Evolutionary conservation across 75 land plant species (phyloP).

Genomic region (Pseudotsuga menziesii): DNA sequence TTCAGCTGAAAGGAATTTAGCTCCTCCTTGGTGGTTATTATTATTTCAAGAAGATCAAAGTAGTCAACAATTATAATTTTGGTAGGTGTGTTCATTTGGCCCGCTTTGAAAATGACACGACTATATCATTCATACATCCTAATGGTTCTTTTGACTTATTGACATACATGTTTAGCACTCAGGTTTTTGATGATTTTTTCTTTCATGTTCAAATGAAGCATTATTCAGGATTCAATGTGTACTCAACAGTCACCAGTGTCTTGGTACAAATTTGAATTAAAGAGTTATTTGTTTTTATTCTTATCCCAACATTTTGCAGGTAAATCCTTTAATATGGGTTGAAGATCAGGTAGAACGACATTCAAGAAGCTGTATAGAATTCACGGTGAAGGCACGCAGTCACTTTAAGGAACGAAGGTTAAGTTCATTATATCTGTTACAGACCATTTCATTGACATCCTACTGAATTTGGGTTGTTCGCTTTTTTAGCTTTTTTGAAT

Average conservation of each 20-base stretch:
- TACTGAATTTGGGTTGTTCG: too few species aligned
- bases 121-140: conserved; percentile 94
- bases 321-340: conserved; percentile 92
- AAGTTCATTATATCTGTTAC: background rate
- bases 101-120: conserved; percentile 93
- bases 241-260: too few species aligned
- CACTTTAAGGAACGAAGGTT: conserved; percentile 88
- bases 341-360: conserved; percentile 93
- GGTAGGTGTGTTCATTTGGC: conserved; percentile 90
- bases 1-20: too few species aligned
- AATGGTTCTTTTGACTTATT: conserved; percentile 96
- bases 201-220: background rate
- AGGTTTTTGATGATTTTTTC: conserved; percentile 34
- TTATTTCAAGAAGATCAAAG: background rate
- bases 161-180: conserved; percentile 93
- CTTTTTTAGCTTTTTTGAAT: too few species aligned
- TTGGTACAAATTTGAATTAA: too few species aligned
- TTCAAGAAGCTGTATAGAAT: conserved; percentile 86
- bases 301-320: conserved; percentile 33
- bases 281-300: background rate
- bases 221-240: background rate
- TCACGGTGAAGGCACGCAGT: conserved; percentile 82
- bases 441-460: too few species aligned
- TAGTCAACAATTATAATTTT: background rate
- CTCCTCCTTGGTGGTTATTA: background rate